These are phyloP conservation scores for Zygosaccharomyces sapae DNA, from an alignment of 1,139 yeast species.

Conservation along the genomic window DNA sequence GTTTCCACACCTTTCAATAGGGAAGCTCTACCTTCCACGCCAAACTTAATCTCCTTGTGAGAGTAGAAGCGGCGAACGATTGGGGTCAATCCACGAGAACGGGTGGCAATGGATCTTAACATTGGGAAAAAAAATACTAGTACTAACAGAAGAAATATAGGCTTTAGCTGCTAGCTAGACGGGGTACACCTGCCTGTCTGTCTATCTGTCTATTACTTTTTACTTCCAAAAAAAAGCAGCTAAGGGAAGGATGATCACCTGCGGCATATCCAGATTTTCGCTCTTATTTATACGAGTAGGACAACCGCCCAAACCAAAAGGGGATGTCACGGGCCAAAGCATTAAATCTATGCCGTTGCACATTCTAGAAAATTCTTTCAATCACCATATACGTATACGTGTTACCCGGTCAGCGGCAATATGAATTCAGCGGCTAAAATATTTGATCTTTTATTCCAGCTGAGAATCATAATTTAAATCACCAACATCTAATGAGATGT, in stretches of 20 bases:
- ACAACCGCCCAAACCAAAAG: slow-evolving; percentile 6
- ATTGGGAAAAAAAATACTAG: slow-evolving; percentile 11
- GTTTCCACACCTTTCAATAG: slow-evolving; percentile 93
- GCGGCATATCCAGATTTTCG: not conserved
- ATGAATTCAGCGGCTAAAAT: not conserved
- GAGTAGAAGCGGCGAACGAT: slow-evolving; percentile 45
- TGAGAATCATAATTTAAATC: too few species aligned
- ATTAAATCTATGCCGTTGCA: not conserved
- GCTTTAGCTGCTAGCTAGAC: not conserved
- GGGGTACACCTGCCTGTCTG: not conserved
- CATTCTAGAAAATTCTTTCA: slow-evolving; percentile 4
- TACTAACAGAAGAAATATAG: not conserved
- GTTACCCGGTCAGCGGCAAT: slow-evolving; percentile 2
- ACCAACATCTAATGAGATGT: too few species aligned
- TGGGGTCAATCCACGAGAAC: slow-evolving; percentile 22
- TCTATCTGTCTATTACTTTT: not conserved
- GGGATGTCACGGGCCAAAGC: slow-evolving; percentile 5
- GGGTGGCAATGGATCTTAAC: slow-evolving; percentile 30
- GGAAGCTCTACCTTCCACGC: slow-evolving; percentile 98
- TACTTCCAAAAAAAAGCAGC: not conserved
- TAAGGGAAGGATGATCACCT: not conserved
- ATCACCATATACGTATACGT: not conserved
- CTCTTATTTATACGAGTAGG: slow-evolving; percentile 5
- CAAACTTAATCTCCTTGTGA: slow-evolving; percentile 95
- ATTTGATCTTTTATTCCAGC: not conserved